phyloP scores from a whole-genome alignment of 1,139 yeast genomes.

The Blastobotrys apis region DNA sequence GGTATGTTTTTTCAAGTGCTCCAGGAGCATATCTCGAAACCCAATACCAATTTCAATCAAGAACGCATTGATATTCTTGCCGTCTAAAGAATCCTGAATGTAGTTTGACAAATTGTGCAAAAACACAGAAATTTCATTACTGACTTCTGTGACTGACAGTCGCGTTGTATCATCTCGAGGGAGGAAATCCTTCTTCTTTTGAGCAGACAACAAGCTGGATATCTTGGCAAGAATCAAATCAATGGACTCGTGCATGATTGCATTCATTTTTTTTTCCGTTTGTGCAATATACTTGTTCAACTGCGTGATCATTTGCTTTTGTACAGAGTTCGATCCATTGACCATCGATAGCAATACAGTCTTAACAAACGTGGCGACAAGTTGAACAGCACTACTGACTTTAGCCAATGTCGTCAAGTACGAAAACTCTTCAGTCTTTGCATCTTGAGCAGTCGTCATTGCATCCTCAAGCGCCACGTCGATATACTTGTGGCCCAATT shows the following conservation, averaged over 20 bases:
- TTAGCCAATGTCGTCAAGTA: constrained; percentile 51
- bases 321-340: constrained; percentile 49
- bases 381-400: constrained; percentile 60
- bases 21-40: constrained; percentile 56
- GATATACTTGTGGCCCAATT: constrained; percentile 69
- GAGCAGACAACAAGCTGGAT: constrained; percentile 48
- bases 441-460: constrained; percentile 42
- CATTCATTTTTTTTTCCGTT: constrained; percentile 66
- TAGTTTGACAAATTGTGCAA: constrained; percentile 40
- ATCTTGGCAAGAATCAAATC: constrained; percentile 37
- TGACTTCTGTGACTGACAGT: constrained; percentile 43
- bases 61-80: constrained; percentile 51
- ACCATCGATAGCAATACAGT: constrained; percentile 71
- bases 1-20: constrained; percentile 70
- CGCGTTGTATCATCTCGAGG: constrained; percentile 38
- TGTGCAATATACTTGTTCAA: constrained; percentile 64
- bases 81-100: constrained; percentile 41
- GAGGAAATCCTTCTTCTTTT: constrained; percentile 57
- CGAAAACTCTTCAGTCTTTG: constrained; percentile 38
- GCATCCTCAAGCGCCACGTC: constrained; percentile 74
- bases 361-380: constrained; percentile 67
- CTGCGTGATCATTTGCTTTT: constrained; percentile 57
- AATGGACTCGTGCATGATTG: constrained; percentile 57
- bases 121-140: constrained; percentile 58
- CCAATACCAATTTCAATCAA: constrained; percentile 57